Evolutionary conservation across 1,139 yeast species (phyloP).

Genomic region (Sugiyamaella grinbergsii): DNA sequence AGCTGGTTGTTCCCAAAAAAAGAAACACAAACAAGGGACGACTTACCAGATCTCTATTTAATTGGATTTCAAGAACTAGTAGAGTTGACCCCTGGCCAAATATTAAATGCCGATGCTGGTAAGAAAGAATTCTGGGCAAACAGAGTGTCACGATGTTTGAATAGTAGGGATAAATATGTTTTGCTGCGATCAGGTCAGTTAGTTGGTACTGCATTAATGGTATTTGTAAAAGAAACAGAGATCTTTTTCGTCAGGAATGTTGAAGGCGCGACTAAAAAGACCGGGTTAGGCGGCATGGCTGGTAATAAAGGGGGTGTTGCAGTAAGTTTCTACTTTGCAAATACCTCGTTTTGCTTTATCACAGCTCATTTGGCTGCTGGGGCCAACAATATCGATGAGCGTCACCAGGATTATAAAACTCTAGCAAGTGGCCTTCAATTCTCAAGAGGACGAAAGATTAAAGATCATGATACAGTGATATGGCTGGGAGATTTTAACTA

Average conservation of each 20-base stretch:
- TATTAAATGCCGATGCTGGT: constrained; percentile 75
- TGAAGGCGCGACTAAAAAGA: constrained; percentile 78
- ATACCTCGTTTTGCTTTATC: constrained; percentile 78
- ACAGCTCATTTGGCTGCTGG: constrained; percentile 97
- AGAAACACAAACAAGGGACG: constrained; percentile 23
- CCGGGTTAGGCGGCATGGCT: constrained; percentile 89
- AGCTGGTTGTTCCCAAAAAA: constrained; percentile 78
- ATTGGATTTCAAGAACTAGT: constrained; percentile 92
- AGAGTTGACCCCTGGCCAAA: constrained; percentile 87
- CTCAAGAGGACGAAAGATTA: constrained; percentile 65
- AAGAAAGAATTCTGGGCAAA: constrained; percentile 80
- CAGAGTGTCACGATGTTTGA: constrained; percentile 60
- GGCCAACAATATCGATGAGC: constrained; percentile 73
- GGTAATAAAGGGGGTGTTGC: constrained; percentile 94
- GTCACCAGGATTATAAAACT: constrained; percentile 85
- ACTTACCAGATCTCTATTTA: constrained; percentile 66
- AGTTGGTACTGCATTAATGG: constrained; percentile 84
- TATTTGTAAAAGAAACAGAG: constrained; percentile 67
- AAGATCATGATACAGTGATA: constrained; percentile 81
- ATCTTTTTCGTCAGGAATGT: constrained; percentile 67
- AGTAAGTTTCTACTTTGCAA: constrained; percentile 73
- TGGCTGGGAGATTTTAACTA: constrained; percentile 98
- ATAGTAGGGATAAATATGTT: constrained; percentile 58
- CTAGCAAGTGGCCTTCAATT: constrained; percentile 77
- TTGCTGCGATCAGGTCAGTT: constrained; percentile 84